phyloP scores from a whole-genome alignment of 371 early-diverging fungal species.

The Mucor velutinosus region DNA sequence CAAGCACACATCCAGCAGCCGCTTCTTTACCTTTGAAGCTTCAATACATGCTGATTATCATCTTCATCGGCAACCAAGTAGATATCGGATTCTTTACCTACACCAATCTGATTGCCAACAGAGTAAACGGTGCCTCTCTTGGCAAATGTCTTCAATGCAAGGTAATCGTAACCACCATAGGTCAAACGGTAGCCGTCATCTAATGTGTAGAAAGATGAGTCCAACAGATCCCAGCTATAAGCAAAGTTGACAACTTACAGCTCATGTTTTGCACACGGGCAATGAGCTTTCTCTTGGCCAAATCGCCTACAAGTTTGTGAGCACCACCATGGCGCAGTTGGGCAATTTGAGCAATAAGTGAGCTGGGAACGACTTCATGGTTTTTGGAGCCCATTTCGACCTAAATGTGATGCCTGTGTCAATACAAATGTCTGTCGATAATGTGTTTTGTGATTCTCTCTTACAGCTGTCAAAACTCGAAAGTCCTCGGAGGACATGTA shows the following conservation, averaged over 20 bases:
- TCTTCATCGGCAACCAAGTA: slow-evolving; percentile 94
- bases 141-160: slow-evolving; percentile 94
- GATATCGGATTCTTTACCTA: slow-evolving; percentile 99
- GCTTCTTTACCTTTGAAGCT: slow-evolving; percentile 78
- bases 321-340: slow-evolving; percentile 85
- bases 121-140: slow-evolving; percentile 89
- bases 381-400: slow-evolving; percentile 97
- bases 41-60: slow-evolving; percentile 84
- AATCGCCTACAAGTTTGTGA: slow-evolving; percentile 80
- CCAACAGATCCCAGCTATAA: background rate
- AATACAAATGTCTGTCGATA: background rate
- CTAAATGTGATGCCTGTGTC: slow-evolving; percentile 33
- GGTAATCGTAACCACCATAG: slow-evolving; percentile 99
- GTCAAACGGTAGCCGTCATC: slow-evolving; percentile 97
- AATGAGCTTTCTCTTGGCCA: slow-evolving; percentile 89
- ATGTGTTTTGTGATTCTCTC: slow-evolving; percentile 1
- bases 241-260: slow-evolving; percentile 49
- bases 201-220: slow-evolving; percentile 18
- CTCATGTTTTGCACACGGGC: slow-evolving; percentile 85
- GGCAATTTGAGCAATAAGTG: slow-evolving; percentile 88
- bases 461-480: slow-evolving; percentile 92
- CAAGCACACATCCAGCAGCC: background rate
- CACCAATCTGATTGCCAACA: slow-evolving; percentile 99
- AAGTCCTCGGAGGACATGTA: slow-evolving; percentile 95
- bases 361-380: slow-evolving; percentile 95